Base-by-base conservation (phyloP, 345 rosid genomes). In the Nephelium lappaceum region DNA sequence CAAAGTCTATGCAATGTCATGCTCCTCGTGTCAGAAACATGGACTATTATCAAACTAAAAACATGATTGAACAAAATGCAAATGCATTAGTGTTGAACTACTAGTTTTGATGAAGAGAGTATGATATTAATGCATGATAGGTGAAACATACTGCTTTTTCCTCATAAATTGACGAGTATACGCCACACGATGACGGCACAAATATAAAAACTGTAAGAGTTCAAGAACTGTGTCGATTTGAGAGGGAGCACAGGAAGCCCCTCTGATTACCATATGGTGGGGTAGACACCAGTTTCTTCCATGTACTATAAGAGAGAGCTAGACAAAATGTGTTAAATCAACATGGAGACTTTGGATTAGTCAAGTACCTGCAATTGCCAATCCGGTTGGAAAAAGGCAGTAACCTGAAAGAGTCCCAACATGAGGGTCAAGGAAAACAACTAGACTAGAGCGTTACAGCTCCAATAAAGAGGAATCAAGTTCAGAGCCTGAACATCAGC, bases 401-500 rank as follows among this genome's bases (percentile, higher is more conserved):
- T n/a, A 94, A 73, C 84, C 84, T 92, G 96, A 73, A 94, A 79
- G 77, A 96, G 84, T 96, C 99, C 97, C 95, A 1, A 94, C 85
- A 0, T 95, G 90, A 75, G 94, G 94, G 73, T 89, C 85, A 63
- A 92, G 88, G 83, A 95, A 88, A 36, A 88, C 87, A 75, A 96
- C 94, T 66, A 96, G 31, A 85, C 91, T 1, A 94, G 84, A 39
- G 87, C 85, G 69, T 92, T 65, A 89, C 66, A 12, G 53, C 86
- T 16, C 97, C 98, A 4, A 91, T 72, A 78, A 94, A 94, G 58
- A 94, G 91, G 73, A 91, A 81, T n/a, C 69, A 96, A 70, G 81
- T 94, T 96, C 41, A 94, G 85, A 96, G 91, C 84, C 99, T 88
- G 90, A 96, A 96, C 95, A 96, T 85, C 36, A 96, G 90, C 85